Evolutionary conservation across 768 basidiomycete species (phyloP).

Genomic region (Rhizopogon salebrosus): DNA sequence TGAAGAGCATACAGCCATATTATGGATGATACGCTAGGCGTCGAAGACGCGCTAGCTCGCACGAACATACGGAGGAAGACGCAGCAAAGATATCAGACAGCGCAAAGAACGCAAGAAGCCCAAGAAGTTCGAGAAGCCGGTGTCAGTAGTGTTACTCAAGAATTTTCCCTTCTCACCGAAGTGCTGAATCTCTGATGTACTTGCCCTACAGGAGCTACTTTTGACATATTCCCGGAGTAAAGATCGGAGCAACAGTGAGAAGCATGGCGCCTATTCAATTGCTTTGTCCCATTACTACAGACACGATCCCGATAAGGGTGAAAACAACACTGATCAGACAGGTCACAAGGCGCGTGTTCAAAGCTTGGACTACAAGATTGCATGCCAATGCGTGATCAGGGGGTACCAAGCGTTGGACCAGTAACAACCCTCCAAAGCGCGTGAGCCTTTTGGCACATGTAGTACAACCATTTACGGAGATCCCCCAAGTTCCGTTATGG

Average conservation of each 20-base stretch:
- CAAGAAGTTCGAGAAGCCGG: not conserved
- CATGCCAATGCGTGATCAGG: slow-evolving; percentile 4
- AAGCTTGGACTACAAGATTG: not conserved
- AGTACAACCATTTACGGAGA: not conserved
- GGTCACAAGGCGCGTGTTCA: slow-evolving; percentile 9
- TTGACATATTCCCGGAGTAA: slow-evolving; percentile 19
- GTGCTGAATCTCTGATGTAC: not conserved
- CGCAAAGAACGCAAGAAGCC: not conserved
- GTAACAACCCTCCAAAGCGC: slow-evolving; percentile 12
- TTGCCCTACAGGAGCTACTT: slow-evolving; percentile 12
- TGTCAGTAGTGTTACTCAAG: slow-evolving; percentile 1
- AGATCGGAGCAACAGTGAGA: slow-evolving; percentile 7
- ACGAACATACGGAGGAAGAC: not conserved
- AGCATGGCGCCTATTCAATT: slow-evolving; percentile 13
- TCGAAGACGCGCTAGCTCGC: too few species aligned
- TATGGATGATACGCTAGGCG: too few species aligned
- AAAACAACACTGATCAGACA: slow-evolving; percentile 11
- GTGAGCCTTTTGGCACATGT: slow-evolving; percentile 4
- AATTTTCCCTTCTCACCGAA: not conserved
- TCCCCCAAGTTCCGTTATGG: slow-evolving; percentile 10
- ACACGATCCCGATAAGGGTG: slow-evolving; percentile 21
- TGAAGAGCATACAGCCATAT: too few species aligned
- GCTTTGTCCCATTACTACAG: slow-evolving; percentile 16
- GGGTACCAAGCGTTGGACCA: slow-evolving; percentile 10
- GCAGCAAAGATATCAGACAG: too few species aligned